These are phyloP conservation scores for Magnaporthales sp. DNA, from an alignment of 2,329 filamentous ascomycete genomes.

Conservation along the genomic window DNA sequence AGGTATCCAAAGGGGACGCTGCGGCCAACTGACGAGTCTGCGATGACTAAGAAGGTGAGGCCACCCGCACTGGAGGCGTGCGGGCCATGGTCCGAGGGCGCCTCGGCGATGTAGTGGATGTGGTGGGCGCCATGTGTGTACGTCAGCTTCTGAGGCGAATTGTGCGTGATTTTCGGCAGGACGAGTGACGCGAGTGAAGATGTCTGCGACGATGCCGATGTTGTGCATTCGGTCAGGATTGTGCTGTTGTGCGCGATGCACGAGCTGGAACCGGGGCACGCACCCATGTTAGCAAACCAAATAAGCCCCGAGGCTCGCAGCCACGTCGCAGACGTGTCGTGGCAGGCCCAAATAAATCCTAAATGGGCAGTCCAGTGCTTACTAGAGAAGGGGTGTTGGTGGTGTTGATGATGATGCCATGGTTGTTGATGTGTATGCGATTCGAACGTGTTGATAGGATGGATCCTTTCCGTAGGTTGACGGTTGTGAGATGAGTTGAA, in stretches of 20 bases:
- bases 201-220: constrained; percentile 70
- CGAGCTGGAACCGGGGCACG: constrained; percentile 44
- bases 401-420: constrained; percentile 67
- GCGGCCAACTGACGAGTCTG: constrained; percentile 70
- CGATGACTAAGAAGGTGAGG: constrained; percentile 86
- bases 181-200: constrained; percentile 86
- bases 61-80: constrained; percentile 59
- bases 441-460: background rate
- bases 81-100: constrained; percentile 54
- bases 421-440: constrained; percentile 10
- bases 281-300: background rate
- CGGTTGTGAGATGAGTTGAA: background rate
- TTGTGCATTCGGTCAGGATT: constrained; percentile 87
- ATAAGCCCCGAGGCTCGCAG: no score
- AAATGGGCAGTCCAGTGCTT: constrained; percentile 19
- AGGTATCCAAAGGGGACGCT: constrained; percentile 91
- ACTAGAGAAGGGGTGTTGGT: constrained; percentile 67
- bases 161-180: constrained; percentile 88
- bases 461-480: background rate
- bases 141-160: constrained; percentile 74
- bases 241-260: constrained; percentile 93
- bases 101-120: constrained; percentile 91
- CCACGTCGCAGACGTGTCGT: no score
- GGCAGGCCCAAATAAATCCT: background rate
- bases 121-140: constrained; percentile 88